These are phyloP conservation scores for Sugiyamaella pinicola DNA, from an alignment of 1,139 yeast genomes.

Conservation along the genomic window DNA sequence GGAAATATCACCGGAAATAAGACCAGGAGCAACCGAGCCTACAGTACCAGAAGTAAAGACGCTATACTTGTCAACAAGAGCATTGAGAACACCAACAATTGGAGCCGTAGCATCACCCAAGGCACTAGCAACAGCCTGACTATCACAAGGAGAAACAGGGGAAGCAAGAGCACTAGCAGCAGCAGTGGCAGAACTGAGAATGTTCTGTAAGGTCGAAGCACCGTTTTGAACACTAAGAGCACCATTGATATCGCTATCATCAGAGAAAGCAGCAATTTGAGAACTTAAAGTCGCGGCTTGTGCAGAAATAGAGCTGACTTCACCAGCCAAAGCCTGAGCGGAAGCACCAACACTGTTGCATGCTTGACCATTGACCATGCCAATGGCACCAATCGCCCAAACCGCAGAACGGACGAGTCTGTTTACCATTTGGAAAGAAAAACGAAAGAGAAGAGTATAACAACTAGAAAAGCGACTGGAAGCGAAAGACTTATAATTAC, in stretches of 20 bases:
- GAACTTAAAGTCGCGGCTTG: constrained; percentile 5
- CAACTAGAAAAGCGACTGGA: neutral
- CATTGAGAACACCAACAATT: constrained; percentile 16
- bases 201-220: constrained; percentile 5
- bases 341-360: neutral
- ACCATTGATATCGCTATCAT: constrained; percentile 7
- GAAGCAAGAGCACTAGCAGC: constrained; percentile 20
- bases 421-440: neutral
- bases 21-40: constrained; percentile 13
- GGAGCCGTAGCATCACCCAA: constrained; percentile 8
- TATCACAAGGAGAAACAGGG: constrained; percentile 14
- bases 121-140: constrained; percentile 14
- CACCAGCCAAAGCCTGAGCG: constrained; percentile 2
- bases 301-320: neutral
- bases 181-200: constrained; percentile 15
- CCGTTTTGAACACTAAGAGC: constrained; percentile 18
- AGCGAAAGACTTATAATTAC: constrained; percentile 1
- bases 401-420: constrained; percentile 5
- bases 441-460: neutral
- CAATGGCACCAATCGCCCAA: constrained; percentile 2
- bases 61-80: constrained; percentile 1
- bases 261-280: constrained; percentile 5
- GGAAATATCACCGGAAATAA: constrained; percentile 10
- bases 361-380: constrained; percentile 1
- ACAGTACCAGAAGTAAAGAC: constrained; percentile 8